phyloP scores from a whole-genome alignment of 2,329 filamentous ascomycete species.

The Trichophyton benhamiae region DNA sequence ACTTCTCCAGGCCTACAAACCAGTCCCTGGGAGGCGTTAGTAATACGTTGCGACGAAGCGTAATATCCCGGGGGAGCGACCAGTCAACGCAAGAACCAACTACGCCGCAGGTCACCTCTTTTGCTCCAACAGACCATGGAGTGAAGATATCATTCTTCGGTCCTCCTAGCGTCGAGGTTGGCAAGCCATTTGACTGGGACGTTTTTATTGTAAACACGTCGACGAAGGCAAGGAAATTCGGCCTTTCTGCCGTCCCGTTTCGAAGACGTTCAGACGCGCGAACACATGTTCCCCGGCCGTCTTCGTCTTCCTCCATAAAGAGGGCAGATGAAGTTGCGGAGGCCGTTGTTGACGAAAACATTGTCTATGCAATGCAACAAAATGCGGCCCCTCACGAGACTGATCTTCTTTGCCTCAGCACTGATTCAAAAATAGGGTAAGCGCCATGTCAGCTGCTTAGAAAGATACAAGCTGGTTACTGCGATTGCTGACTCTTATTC shows the following conservation, averaged over 20 bases:
- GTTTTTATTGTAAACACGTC: conserved; percentile 50
- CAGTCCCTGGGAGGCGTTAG: conserved; percentile 36
- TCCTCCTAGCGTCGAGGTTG: conserved; percentile 38
- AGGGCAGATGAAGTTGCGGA: conserved; percentile 33
- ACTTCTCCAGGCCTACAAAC: conserved; percentile 37
- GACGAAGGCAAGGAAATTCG: conserved; percentile 40
- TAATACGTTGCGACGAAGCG: conserved; percentile 32
- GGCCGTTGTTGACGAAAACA: conserved; percentile 45
- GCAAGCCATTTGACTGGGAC: conserved; percentile 42
- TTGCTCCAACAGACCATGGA: conserved; percentile 31
- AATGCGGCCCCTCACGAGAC: conserved; percentile 37
- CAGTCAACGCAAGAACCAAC: not conserved
- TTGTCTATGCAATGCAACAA: conserved; percentile 44
- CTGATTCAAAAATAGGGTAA: conserved; percentile 47
- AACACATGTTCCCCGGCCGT: conserved; percentile 34
- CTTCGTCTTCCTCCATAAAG: conserved; percentile 31
- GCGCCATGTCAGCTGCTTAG: conserved; percentile 15
- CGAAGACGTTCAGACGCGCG: conserved; percentile 31
- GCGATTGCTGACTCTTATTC: not conserved
- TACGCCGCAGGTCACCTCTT: conserved; percentile 7
- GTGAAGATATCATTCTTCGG: conserved; percentile 46
- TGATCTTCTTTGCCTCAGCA: conserved; percentile 44
- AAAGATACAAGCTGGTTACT: no score
- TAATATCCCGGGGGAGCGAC: conserved; percentile 18
- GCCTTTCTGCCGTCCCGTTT: conserved; percentile 42